phyloP scores from a whole-genome alignment of 2,329 filamentous ascomycete species.

The Trichophyton schoenleinii region DNA sequence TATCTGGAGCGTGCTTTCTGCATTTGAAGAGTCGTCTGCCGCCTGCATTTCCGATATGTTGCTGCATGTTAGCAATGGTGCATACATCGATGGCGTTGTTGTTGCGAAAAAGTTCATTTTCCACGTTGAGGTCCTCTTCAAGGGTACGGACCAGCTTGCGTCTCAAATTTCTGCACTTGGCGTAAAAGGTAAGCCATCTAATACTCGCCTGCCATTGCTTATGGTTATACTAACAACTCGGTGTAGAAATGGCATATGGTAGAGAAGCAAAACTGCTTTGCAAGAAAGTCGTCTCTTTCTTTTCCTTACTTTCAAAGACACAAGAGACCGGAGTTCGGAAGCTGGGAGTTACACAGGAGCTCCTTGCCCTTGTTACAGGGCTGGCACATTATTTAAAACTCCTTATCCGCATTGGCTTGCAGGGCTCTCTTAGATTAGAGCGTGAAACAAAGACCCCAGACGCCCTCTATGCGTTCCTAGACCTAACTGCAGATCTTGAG shows the following conservation, averaged over 20 bases:
- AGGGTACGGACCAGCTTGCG: slow-evolving; percentile 75
- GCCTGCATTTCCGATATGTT: slow-evolving; percentile 99
- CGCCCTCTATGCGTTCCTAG: slow-evolving; percentile 69
- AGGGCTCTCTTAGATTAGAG: slow-evolving; percentile 83
- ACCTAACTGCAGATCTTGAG: slow-evolving; percentile 75
- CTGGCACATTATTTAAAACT: slow-evolving; percentile 96
- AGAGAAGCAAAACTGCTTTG: slow-evolving; percentile 97
- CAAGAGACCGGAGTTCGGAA: slow-evolving; percentile 84
- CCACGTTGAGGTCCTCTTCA: slow-evolving; percentile 88
- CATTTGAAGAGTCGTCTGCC: slow-evolving; percentile 93
- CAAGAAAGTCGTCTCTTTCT: slow-evolving; percentile 98
- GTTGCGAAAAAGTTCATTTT: slow-evolving; percentile 93
- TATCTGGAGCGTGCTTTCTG: slow-evolving; percentile 95
- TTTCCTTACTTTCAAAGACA: slow-evolving; percentile 84
- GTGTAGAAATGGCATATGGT: slow-evolving; percentile 71
- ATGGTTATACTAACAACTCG: neutral
- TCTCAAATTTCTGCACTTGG: slow-evolving; percentile 53
- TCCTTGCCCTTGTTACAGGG: slow-evolving; percentile 93
- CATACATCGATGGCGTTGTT: slow-evolving; percentile 87
- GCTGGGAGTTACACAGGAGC: slow-evolving; percentile 89
- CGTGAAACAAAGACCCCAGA: slow-evolving; percentile 63
- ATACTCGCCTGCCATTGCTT: neutral
- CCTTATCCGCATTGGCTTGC: slow-evolving; percentile 89
- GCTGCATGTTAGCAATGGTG: slow-evolving; percentile 92
- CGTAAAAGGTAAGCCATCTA: slow-evolving; percentile 51